Base-by-base conservation (phyloP, 768 basidiomycete genomes). In the Termitomyces sp. region DNA sequence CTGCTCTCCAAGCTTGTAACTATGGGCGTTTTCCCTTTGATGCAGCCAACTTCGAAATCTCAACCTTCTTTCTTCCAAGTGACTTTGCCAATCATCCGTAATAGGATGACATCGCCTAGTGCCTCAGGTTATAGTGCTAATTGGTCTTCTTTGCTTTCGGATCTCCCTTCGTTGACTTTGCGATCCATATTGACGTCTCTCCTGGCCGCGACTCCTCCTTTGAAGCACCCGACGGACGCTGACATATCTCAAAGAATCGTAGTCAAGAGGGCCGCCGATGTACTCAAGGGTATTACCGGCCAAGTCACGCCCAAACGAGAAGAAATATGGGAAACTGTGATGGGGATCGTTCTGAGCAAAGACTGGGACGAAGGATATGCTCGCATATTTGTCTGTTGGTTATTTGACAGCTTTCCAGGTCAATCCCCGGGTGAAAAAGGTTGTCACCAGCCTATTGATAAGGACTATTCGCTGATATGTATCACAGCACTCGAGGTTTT, bases 41-140 rank as follows among this genome's bases (percentile, higher is more conserved):
- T 75, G 11, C 73, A 72, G 3, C 81, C 84, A 7, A 70, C 71
- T 6, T 70, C 81, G 3, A 80, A 77, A n/a, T 83, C 84, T 0
- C 88, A 88, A 57, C 77, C 86, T 6, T 91, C 88, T 1, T 93
- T 93, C 73, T 92, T 90, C 70, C 68, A 72, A 30, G 68, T 76
- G 2, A 76, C 74, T 3, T 70, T 87, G 34, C 76, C 81, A 7
- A 71, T 68, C 13, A 81, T 91, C 46, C 81, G 80, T 31, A 46
- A 58, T 22, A 75, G 76, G 24, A 63, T 83, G 11, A 55, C 61
- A 41, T 66, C 68, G 16, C 63, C 61, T 6, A 61, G 66, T 45
- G 54, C 58, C 12, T 45, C 63, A 1, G 55, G 66, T 4, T 91
- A 88, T 69, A 77, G 75, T 33, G 63, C 65, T 18, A 70, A 78